These are phyloP conservation scores for Penicillium ochrochloron DNA, from an alignment of 495 filamentous ascomycete species.

Conservation along the genomic window DNA sequence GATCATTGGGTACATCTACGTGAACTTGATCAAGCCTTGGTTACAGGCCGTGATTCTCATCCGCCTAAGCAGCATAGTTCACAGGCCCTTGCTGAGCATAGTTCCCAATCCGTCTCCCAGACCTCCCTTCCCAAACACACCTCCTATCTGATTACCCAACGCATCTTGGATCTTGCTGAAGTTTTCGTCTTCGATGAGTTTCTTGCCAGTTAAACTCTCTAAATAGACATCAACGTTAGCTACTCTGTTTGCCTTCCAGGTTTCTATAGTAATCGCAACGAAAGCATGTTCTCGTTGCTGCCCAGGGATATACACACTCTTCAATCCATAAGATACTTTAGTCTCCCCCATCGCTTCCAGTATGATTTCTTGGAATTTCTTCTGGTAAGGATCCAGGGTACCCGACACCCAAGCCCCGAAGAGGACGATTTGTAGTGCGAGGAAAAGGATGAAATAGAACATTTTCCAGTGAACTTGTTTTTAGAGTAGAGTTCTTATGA, in stretches of 20 bases:
- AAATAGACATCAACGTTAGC: not conserved
- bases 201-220: constrained; percentile 39
- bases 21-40: not conserved
- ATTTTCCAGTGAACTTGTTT: constrained; percentile 21
- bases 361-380: constrained; percentile 49
- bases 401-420: constrained; percentile 42
- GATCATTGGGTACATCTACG: not conserved
- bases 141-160: constrained; percentile 36
- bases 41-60: not conserved
- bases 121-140: constrained; percentile 29
- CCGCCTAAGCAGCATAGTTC: not conserved
- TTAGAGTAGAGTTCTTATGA: not conserved
- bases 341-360: constrained; percentile 59
- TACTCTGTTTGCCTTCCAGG: not conserved
- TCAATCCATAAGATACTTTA: constrained; percentile 46
- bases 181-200: constrained; percentile 42
- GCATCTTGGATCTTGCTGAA: constrained; percentile 42
- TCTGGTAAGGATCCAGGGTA: constrained; percentile 41
- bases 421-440: constrained; percentile 27
- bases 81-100: constrained; percentile 29
- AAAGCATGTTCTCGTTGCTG: too few species aligned
- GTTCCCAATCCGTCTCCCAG: constrained; percentile 30
- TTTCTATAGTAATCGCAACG: not conserved
- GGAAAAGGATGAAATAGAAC: constrained; percentile 34
- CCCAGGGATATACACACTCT: constrained; percentile 29